These are phyloP conservation scores for Wallacemonas sp. DNA, from an alignment of 208 protist genomes.

Conservation along the genomic window DNA sequence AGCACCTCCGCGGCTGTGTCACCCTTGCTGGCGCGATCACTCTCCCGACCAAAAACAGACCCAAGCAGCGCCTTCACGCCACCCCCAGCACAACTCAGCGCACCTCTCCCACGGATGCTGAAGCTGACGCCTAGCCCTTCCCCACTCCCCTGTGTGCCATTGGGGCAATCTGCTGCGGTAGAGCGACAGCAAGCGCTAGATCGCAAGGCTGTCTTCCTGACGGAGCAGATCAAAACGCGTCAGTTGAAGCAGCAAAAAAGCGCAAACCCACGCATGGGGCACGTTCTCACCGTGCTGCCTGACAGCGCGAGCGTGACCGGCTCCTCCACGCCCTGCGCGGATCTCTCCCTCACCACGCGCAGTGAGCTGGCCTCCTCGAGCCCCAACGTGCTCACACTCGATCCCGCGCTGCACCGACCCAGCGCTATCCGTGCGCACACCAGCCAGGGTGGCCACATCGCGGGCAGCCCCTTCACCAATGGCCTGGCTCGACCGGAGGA, in stretches of 20 bases:
- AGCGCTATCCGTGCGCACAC: not conserved
- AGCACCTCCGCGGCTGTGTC: not conserved
- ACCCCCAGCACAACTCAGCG: not conserved
- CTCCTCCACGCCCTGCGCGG: not conserved
- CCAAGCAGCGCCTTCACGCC: not conserved
- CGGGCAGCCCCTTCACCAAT: not conserved
- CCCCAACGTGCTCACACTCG: conserved; percentile 8
- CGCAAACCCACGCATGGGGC: not conserved
- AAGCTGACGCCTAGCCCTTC: conserved; percentile 20
- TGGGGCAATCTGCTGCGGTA: not conserved
- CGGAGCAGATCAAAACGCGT: conserved; percentile 6
- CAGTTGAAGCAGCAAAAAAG: conserved; percentile 1
- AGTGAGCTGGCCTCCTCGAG: not conserved
- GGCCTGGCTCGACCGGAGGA: not conserved
- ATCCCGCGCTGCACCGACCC: conserved; percentile 5
- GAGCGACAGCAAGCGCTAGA: conserved; percentile 10
- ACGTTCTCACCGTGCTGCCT: not conserved
- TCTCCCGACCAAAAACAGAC: conserved; percentile 11
- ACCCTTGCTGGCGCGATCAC: not conserved
- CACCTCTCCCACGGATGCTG: not conserved
- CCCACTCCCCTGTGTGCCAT: not conserved
- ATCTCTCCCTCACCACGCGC: not conserved
- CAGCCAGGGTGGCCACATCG: not conserved
- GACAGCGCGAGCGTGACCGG: not conserved
- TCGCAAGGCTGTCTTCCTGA: conserved; percentile 4